Evolutionary conservation across 768 basidiomycete species (phyloP), one percentile per base, ranked within the genome.

Genomic region (Paxillus involutus): DNA sequence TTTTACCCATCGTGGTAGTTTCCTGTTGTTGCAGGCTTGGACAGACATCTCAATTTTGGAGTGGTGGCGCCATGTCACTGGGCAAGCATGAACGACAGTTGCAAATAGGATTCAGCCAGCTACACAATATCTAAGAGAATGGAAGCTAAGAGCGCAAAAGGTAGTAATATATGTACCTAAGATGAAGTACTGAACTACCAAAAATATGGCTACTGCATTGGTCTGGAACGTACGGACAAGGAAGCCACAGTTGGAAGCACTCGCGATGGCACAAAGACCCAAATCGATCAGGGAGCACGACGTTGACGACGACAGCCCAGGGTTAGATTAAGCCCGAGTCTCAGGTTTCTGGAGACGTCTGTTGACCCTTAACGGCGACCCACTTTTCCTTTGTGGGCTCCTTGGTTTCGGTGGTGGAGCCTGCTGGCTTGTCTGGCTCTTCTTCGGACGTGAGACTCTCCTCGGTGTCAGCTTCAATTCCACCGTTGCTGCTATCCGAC

Each of bases 371-470:
- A 66, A 91, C 84, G 17, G 87, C 75, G 47, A 91, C 82, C 89
- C 89, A 91, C 66, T 87, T 89, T 64, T 91, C 88, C 66, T 79
- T 81, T 61, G 71, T 68, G 44, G 59, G 68, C 39, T 75, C 69
- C 51, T 65, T 67, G 51, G 37, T 30, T 24, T 63, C 56, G 6
- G 51, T 40, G 5, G 51, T 47, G 49, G 51, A 46, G 32, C 47
- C 51, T 42, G 64, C 67, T 17, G 65, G 60, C 62, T 80, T 80
- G 39, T 84, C 80, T 19, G 67, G 64, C 63, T 89, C 82, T 52
- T 79, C 88, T 61, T 90, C 89, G 33, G 87, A 88, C 3, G 87
- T 85, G 59, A 86, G 73, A 63, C 86, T 88, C 64, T 85, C 86
- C 69, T 91, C 89, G 21, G 82, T 82, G 63, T 91, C 89, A 8